A percentile compares a stretch with the other conserved stretches of the same genome.
phyloP scores from a whole-genome alignment of 768 basidiomycete genomes.

The Cystofilobasidium macerans region DNA sequence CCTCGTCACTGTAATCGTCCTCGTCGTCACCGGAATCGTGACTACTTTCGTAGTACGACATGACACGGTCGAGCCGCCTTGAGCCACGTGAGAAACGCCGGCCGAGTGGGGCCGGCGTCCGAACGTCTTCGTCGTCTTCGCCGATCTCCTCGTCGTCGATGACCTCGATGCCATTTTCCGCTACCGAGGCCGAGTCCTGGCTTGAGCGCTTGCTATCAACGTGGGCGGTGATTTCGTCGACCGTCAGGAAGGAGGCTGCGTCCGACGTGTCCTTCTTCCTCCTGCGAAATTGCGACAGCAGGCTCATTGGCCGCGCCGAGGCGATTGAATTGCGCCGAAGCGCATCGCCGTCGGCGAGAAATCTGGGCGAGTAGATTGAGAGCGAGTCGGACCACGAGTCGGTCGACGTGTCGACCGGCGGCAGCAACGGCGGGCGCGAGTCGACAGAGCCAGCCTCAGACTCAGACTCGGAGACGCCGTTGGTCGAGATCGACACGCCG shows the following conservation, averaged over 20 bases:
- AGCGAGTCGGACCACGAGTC: slow-evolving; percentile 71
- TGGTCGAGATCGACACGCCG: slow-evolving; percentile 34
- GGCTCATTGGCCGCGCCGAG: slow-evolving; percentile 52
- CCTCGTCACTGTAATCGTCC: slow-evolving; percentile 23
- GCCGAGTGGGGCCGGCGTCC: slow-evolving; percentile 22
- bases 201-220: slow-evolving; percentile 59
- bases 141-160: slow-evolving; percentile 21
- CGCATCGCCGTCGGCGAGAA: slow-evolving; percentile 25
- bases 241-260: slow-evolving; percentile 81
- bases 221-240: slow-evolving; percentile 95
- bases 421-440: slow-evolving; percentile 34
- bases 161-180: slow-evolving; percentile 49
- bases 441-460: slow-evolving; percentile 25
- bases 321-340: slow-evolving; percentile 27
- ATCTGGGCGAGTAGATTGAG: slow-evolving; percentile 32
- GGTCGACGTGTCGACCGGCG: slow-evolving; percentile 39
- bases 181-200: slow-evolving; percentile 38
- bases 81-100: slow-evolving; percentile 30
- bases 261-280: slow-evolving; percentile 74
- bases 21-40: slow-evolving; percentile 28
- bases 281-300: slow-evolving; percentile 43
- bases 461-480: slow-evolving; percentile 30
- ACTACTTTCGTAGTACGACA: slow-evolving; percentile 27
- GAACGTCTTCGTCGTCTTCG: slow-evolving; percentile 32
- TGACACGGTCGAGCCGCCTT: background rate